These are phyloP conservation scores for Picea glauca DNA, from an alignment of 75 land plant species.

Conservation along the genomic window DNA sequence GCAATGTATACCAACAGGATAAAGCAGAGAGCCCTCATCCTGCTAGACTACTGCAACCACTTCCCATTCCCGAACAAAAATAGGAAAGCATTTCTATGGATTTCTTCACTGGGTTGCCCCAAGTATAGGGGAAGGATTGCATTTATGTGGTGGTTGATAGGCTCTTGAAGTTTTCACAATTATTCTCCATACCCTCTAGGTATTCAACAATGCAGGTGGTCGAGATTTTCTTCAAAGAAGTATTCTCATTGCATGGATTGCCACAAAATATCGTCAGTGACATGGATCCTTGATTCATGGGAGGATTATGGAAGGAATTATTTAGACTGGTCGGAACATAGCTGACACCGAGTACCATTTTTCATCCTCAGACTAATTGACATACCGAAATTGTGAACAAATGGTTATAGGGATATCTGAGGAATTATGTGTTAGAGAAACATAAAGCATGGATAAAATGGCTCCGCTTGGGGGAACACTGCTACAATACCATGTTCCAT, in stretches of 20 bases:
- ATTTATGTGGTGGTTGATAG: neutral
- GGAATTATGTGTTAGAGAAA: neutral
- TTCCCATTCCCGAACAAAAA: constrained; percentile 3
- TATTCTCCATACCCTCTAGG: neutral
- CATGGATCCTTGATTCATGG: neutral
- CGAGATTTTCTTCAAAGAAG: neutral
- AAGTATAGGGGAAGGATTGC: neutral
- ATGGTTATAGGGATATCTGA: neutral
- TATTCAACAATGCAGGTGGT: neutral
- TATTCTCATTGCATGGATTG: neutral
- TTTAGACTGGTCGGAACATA: neutral
- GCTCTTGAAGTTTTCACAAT: neutral
- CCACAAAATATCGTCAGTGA: neutral
- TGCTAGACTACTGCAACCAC: neutral
- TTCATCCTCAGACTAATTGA: neutral
- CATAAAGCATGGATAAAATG: neutral
- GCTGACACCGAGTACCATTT: neutral
- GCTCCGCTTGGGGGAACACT: neutral
- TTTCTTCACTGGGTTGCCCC: neutral
- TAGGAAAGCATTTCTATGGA: constrained; percentile 12
- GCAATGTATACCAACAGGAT: neutral
- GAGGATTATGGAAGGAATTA: neutral
- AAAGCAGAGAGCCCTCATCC: neutral
- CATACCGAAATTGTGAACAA: neutral
- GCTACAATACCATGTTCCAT: neutral